These are phyloP conservation scores for Pseudisothecium myosuroides DNA, from an alignment of 225 moss, liverwort and hornwort genomes.

Conservation along the genomic window DNA sequence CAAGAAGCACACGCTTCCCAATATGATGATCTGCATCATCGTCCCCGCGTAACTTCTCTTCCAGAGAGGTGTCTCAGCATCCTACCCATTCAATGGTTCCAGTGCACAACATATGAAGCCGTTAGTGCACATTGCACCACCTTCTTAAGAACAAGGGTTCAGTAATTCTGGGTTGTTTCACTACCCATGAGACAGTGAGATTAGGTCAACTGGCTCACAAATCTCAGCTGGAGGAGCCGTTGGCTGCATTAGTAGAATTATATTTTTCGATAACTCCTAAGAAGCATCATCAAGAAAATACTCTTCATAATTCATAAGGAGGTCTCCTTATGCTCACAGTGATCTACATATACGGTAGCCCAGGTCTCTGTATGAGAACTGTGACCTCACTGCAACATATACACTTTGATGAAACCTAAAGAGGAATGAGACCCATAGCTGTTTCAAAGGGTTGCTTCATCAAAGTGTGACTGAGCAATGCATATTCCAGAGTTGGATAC, in stretches of 20 bases:
- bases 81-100: neutral
- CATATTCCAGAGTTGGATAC: too few relatives aligned
- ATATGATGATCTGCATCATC: conserved; percentile 37
- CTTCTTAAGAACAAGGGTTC: neutral
- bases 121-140: neutral
- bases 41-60: conserved; percentile 24
- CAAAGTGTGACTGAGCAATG: neutral
- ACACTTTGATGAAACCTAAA: neutral
- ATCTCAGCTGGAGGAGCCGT: neutral
- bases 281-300: neutral
- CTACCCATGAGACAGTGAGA: neutral
- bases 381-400: neutral
- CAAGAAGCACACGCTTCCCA: conserved; percentile 77
- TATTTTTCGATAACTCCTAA: neutral
- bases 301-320: neutral
- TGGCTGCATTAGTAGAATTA: too few relatives aligned
- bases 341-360: too few relatives aligned
- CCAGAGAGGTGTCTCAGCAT: neutral
- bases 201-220: neutral
- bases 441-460: neutral
- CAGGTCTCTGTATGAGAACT: neutral
- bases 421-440: neutral
- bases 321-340: neutral
- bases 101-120: neutral
- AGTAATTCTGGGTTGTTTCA: neutral